phyloP scores from a whole-genome alignment of 768 basidiomycete genomes.

The Mycena galopus region DNA sequence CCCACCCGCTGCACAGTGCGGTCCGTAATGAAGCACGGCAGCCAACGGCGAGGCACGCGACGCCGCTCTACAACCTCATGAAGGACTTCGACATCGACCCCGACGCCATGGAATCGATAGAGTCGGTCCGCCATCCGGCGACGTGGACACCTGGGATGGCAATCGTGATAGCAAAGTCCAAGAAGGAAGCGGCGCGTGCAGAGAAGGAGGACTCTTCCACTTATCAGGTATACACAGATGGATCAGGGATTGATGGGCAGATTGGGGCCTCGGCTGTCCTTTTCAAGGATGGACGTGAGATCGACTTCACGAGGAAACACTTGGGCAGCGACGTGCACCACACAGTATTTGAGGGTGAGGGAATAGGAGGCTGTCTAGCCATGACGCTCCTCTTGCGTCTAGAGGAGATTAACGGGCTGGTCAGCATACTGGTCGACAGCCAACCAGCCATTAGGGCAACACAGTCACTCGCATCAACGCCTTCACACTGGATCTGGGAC shows the following conservation, averaged over 20 bases:
- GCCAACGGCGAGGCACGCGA: background rate
- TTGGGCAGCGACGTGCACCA: too few relatives aligned
- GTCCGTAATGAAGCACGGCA: background rate
- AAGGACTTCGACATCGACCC: background rate
- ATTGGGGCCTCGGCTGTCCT: background rate
- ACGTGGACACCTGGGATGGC: background rate
- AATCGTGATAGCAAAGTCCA: background rate
- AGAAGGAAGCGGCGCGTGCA: slow-evolving; percentile 8
- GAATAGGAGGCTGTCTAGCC: background rate
- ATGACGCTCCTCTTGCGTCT: background rate
- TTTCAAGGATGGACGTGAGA: too few relatives aligned
- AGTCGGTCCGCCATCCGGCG: background rate
- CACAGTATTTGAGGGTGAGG: too few relatives aligned
- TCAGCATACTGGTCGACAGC: background rate
- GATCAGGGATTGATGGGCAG: too few relatives aligned
- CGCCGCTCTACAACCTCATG: background rate
- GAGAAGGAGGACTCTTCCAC: background rate
- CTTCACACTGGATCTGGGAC: too few relatives aligned
- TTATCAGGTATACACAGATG: too few relatives aligned
- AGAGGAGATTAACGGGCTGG: background rate
- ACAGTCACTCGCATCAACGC: too few relatives aligned
- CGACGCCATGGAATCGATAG: too few relatives aligned
- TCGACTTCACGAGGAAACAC: too few relatives aligned
- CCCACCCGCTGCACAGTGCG: background rate
- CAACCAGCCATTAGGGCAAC: background rate